These are phyloP conservation scores for Pinus tabuliformis DNA, from an alignment of 75 land plant genomes.

Conservation along the genomic window DNA sequence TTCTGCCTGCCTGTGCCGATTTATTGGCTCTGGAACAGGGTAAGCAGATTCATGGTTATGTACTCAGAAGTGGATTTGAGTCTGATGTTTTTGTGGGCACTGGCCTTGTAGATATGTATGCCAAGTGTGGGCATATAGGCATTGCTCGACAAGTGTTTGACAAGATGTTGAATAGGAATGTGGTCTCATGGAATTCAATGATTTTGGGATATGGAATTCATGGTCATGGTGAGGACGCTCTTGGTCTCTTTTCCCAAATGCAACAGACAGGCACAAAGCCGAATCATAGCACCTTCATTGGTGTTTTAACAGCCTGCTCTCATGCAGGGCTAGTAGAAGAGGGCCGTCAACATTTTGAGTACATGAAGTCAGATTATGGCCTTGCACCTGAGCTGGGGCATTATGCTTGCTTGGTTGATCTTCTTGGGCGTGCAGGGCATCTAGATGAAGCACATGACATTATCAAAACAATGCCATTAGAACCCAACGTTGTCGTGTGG, in stretches of 20 bases:
- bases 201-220: constrained; percentile 40
- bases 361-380: background rate
- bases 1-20: constrained; percentile 41
- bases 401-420: background rate
- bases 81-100: constrained; percentile 38
- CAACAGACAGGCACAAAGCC: constrained; percentile 15
- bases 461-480: background rate
- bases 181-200: constrained; percentile 51
- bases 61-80: constrained; percentile 47
- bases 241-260: constrained; percentile 44
- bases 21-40: constrained; percentile 21
- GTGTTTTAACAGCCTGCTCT: constrained; percentile 13
- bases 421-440: background rate
- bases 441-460: background rate
- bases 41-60: constrained; percentile 33
- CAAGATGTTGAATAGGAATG: constrained; percentile 29
- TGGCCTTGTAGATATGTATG: constrained; percentile 48
- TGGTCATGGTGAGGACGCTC: constrained; percentile 35
- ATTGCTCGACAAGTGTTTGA: constrained; percentile 31
- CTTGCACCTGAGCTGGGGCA: background rate
- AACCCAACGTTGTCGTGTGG: background rate
- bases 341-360: background rate
- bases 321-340: background rate
- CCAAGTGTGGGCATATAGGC: constrained; percentile 26
- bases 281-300: background rate